These are phyloP conservation scores for Mrakia frigida DNA, from an alignment of 768 basidiomycete species.

Conservation along the genomic window DNA sequence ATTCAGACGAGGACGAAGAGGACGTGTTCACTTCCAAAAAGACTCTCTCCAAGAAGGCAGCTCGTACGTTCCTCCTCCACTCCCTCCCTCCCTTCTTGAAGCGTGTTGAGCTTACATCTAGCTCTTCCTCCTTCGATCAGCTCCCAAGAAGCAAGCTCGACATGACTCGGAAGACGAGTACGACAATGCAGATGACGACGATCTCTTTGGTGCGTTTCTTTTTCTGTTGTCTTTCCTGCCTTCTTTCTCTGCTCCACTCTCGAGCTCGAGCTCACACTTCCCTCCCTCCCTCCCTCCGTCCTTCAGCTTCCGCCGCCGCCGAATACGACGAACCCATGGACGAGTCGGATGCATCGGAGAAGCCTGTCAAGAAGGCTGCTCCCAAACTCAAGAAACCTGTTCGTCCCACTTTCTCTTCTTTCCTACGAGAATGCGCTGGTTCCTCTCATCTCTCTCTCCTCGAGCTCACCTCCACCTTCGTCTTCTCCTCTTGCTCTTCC, in stretches of 20 bases:
- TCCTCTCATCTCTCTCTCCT: constrained; percentile 26
- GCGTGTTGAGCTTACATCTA: not conserved
- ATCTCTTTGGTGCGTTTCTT: constrained; percentile 25
- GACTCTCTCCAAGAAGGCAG: constrained; percentile 26
- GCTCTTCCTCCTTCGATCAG: not conserved
- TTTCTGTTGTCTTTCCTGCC: not conserved
- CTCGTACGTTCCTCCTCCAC: constrained; percentile 23
- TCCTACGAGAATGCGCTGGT: not conserved
- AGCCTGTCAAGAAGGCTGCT: constrained; percentile 8
- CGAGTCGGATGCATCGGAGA: constrained; percentile 6
- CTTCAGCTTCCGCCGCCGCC: constrained; percentile 24
- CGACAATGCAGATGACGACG: constrained; percentile 24
- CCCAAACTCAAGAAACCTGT: constrained; percentile 16
- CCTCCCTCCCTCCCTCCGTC: not conserved
- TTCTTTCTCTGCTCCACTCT: not conserved
- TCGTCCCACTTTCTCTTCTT: not conserved
- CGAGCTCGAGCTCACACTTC: not conserved
- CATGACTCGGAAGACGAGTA: constrained; percentile 31
- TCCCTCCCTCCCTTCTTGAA: not conserved
- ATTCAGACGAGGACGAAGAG: constrained; percentile 39
- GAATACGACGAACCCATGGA: constrained; percentile 16
- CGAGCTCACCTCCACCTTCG: constrained; percentile 22
- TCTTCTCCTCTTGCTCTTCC: constrained; percentile 30
- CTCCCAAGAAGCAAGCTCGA: constrained; percentile 7
- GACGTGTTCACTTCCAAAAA: constrained; percentile 32